A percentile compares a stretch with the other conserved stretches of the same genome.
Evolutionary conservation across 2,329 filamentous ascomycete genomes (phyloP).

Genomic region (Blastomyces parvus): DNA sequence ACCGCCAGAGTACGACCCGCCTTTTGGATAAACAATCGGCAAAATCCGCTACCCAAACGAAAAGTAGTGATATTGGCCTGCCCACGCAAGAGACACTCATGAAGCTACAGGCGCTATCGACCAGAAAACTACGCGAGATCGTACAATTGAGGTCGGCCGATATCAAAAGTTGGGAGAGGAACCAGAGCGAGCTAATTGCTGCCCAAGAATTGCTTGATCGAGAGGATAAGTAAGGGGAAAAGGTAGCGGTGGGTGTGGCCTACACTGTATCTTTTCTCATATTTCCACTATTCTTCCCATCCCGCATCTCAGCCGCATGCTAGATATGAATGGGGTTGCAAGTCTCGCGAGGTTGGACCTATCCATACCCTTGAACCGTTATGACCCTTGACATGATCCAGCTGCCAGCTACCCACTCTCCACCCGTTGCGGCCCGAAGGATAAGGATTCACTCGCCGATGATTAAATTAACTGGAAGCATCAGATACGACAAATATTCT

Average conservation of each 20-base stretch:
- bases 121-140: conserved; percentile 29
- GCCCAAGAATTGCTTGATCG: conserved; percentile 33
- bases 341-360: background rate
- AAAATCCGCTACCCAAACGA: conserved; percentile 9
- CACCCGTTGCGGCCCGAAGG: background rate
- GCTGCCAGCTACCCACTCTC: background rate
- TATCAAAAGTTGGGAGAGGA: conserved; percentile 24
- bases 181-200: conserved; percentile 34
- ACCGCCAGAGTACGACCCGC: conserved; percentile 13
- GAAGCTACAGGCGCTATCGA: conserved; percentile 30
- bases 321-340: background rate
- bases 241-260: background rate
- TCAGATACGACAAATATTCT: background rate
- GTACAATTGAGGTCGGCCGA: conserved; percentile 27
- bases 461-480: background rate
- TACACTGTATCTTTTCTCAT: background rate
- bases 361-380: background rate
- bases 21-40: conserved; percentile 10
- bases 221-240: conserved; percentile 10
- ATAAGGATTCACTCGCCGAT: background rate
- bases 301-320: background rate
- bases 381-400: background rate
- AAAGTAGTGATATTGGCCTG: conserved; percentile 11
- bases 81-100: conserved; percentile 22
- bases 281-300: background rate